Base-by-base conservation (phyloP, 1,284 basidiomycete species). In the Moniliophthora roreri region DNA sequence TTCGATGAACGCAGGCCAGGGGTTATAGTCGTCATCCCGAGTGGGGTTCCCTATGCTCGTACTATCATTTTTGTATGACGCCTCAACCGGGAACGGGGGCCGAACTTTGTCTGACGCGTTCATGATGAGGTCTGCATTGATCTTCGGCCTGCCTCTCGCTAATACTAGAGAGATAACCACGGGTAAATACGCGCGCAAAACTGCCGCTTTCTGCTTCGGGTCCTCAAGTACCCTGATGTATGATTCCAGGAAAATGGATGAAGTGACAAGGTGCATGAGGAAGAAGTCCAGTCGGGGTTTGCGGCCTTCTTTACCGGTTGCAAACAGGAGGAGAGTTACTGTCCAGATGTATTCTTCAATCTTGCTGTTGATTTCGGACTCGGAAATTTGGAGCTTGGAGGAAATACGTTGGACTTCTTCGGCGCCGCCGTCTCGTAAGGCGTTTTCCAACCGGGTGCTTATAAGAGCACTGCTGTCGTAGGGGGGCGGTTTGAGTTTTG, bases 201-300 rank as follows among this genome's bases (percentile, higher is more conserved):
- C 63, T 21, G 69, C 67, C 10, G 75, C 75, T 58, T 79, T 79
- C 44, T 69, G 69, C 37, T 64, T 64, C 13, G 60, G 59, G 23
- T 66, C 71, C 45, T 69, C 64, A 24, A 84, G 60, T 3, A 68
- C 63, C 2, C 55, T 51, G 16, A 83, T 60, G 52, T 81, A 69
- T 0, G 80, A 73, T 11, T 78, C 77, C 11, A 89, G 58, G 71
- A 88, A 87, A 18, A 87, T 62, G 4, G 82, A 77, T 13, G 80
- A 80, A 4, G 81, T 88, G 48, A 88, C 71, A 23, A 82, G 58
- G 66, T 89, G 87, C 85, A 87, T 85, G 58, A 89, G 67, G 78
- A 87, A 85, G 71, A 89, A 89, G 64, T 88, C 86, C 28, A 87
- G 68, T 10, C 83, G 74, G 1, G 78, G 75, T 55, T 76, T 73